Conservation (phyloP, 495 filamentous ascomycete genomes). For the Penicillium silybi region DNA sequence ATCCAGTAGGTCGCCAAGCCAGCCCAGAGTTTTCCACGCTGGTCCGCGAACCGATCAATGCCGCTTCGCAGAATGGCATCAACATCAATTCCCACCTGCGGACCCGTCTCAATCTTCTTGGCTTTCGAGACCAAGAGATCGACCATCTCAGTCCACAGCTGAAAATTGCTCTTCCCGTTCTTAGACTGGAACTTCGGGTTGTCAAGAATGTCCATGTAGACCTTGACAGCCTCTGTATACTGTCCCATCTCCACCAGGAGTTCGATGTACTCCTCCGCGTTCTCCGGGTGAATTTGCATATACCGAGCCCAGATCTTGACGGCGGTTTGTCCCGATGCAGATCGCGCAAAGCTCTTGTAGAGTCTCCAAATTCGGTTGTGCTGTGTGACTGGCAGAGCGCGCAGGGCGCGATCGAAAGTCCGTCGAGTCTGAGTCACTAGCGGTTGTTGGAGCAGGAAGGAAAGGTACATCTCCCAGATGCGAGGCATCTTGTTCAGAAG, state of each 20-base stretch:
- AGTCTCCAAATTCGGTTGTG: constrained; percentile 96
- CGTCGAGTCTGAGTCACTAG: constrained; percentile 84
- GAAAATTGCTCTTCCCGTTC: constrained; percentile 89
- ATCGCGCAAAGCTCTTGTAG: constrained; percentile 88
- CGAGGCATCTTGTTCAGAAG: constrained; percentile 98
- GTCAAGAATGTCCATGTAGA: constrained; percentile 91
- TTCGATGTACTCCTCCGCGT: constrained; percentile 91
- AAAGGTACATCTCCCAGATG: constrained; percentile 98
- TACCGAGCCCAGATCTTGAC: constrained; percentile 93
- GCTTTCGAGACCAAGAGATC: constrained; percentile 91
- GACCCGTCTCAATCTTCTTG: constrained; percentile 75
- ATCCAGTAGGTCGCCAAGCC: constrained; percentile 97
- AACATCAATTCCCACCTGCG: constrained; percentile 79
- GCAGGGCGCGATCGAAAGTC: constrained; percentile 90
- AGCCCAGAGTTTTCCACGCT: constrained; percentile 94
- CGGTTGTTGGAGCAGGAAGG: constrained; percentile 86
- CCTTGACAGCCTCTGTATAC: constrained; percentile 89
- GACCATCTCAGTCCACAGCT: constrained; percentile 98
- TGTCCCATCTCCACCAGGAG: constrained; percentile 75
- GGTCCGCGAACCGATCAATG: constrained; percentile 88
- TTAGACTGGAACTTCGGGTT: constrained; percentile 90
- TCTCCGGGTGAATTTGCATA: constrained; percentile 97
- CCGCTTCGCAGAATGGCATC: constrained; percentile 92
- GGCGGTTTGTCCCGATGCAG: constrained; percentile 85
- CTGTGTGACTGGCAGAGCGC: constrained; percentile 93